These are phyloP conservation scores for Ilex asprella DNA, from an alignment of 257 asterid species.

Conservation along the genomic window DNA sequence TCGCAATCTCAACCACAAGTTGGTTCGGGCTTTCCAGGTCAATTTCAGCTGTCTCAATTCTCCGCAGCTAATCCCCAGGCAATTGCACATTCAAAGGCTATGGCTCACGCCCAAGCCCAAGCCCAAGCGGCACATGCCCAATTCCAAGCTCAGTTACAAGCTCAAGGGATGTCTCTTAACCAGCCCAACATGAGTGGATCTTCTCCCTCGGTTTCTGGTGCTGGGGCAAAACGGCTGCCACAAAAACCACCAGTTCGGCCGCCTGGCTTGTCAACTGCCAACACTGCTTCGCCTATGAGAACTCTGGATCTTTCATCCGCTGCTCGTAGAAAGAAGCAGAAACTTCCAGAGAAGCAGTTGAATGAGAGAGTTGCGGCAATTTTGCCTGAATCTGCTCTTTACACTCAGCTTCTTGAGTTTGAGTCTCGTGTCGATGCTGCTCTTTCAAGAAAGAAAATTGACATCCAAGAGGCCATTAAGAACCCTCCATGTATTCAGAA, in stretches of 20 bases:
- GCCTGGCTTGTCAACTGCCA: conserved; percentile 47
- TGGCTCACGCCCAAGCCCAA: conserved; percentile 31
- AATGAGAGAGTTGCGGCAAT: conserved; percentile 94
- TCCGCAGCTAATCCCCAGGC: conserved; percentile 86
- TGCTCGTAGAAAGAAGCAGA: conserved; percentile 89
- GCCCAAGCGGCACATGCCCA: conserved; percentile 50
- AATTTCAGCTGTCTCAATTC: conserved; percentile 62
- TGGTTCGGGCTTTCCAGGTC: conserved; percentile 63
- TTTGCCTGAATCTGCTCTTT: conserved; percentile 92
- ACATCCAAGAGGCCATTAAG: conserved; percentile 85
- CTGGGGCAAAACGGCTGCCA: conserved; percentile 53
- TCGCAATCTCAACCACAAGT: conserved; percentile 48
- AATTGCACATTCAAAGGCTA: conserved; percentile 50
- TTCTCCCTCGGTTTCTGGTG: conserved; percentile 61
- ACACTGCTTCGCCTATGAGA: conserved; percentile 63
- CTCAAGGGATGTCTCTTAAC: conserved; percentile 75
- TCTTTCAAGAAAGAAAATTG: conserved; percentile 80
- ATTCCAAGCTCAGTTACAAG: conserved; percentile 75
- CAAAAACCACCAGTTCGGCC: conserved; percentile 94
- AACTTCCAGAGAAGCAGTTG: conserved; percentile 85
- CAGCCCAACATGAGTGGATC: conserved; percentile 40
- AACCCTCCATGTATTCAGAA: conserved; percentile 76
- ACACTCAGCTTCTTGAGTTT: conserved; percentile 91
- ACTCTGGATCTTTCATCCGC: conserved; percentile 75
- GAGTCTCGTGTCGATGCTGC: conserved; percentile 94